Conservation (phyloP, 2,329 filamentous ascomycete species). For the Rutstroemia sydowiana region DNA sequence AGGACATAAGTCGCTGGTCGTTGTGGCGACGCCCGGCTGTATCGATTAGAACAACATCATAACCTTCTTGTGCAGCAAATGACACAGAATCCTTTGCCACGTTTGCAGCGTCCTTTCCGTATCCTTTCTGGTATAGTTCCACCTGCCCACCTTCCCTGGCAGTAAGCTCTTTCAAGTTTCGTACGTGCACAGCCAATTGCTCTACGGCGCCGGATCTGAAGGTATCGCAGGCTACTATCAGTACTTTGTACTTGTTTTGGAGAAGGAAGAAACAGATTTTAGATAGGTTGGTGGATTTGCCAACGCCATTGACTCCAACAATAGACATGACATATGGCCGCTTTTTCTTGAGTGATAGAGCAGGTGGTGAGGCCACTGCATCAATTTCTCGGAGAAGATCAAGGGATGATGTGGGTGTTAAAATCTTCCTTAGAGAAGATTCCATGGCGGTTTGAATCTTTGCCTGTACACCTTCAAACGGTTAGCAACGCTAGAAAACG, state of each 20-base stretch:
- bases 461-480: conserved; percentile 57
- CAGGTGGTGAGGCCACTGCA: conserved; percentile 60
- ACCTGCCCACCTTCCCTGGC: conserved; percentile 77
- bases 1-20: conserved; percentile 91
- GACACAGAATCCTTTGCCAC: conserved; percentile 92
- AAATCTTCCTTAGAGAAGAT: conserved; percentile 84
- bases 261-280: conserved; percentile 98
- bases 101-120: conserved; percentile 93
- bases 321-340: conserved; percentile 97
- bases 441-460: conserved; percentile 85
- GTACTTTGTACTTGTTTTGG: conserved; percentile 92
- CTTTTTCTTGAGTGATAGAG: conserved; percentile 52
- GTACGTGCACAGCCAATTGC: conserved; percentile 90
- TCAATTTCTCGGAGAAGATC: conserved; percentile 93
- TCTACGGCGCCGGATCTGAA: conserved; percentile 97
- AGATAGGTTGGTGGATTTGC: conserved; percentile 94
- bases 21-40: conserved; percentile 94
- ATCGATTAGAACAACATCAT: conserved; percentile 93
- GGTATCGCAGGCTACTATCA: conserved; percentile 91
- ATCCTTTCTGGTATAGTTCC: conserved; percentile 93
- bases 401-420: conserved; percentile 89
- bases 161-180: conserved; percentile 84
- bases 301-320: conserved; percentile 95
- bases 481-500: conserved; percentile 14
- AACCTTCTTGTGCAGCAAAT: conserved; percentile 66